Conservation (phyloP, 768 basidiomycete species). For the Lenzites betulinus region DNA sequence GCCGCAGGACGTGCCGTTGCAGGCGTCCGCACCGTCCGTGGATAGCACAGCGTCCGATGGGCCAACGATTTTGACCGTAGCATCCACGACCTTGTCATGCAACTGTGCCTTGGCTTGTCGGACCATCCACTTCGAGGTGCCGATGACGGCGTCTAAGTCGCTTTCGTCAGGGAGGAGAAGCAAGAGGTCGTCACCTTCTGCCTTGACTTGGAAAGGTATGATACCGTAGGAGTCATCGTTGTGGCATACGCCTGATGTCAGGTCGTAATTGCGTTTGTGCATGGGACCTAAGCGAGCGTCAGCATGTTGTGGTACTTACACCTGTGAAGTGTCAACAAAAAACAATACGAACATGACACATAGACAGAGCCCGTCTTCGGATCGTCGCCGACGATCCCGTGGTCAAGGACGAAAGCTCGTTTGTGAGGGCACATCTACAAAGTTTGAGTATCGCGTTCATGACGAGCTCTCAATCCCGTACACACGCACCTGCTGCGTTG, state of each 20-base stretch:
- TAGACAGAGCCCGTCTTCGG: constrained; percentile 49
- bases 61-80: constrained; percentile 39
- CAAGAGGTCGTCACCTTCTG: constrained; percentile 45
- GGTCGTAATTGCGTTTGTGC: constrained; percentile 66
- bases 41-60: constrained; percentile 1
- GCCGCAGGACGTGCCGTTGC: constrained; percentile 14
- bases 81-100: constrained; percentile 26
- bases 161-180: constrained; percentile 53
- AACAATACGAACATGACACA: constrained; percentile 44
- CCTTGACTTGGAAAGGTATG: constrained; percentile 59
- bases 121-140: constrained; percentile 66
- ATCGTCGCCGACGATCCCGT: constrained; percentile 70
- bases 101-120: constrained; percentile 51
- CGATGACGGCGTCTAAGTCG: constrained; percentile 61
- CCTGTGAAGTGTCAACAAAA: not conserved
- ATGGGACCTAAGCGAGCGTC: constrained; percentile 49
- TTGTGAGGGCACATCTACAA: constrained; percentile 50
- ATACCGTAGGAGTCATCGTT: constrained; percentile 62
- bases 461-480: not conserved
- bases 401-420: constrained; percentile 69
- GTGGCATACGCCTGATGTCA: constrained; percentile 57
- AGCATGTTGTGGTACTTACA: not conserved
- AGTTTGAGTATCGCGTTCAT: constrained; percentile 42
- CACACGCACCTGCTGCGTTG: constrained; percentile 62
- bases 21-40: not conserved